Base-by-base conservation (phyloP, 2,329 filamentous ascomycete genomes). In the Claviceps africana region DNA sequence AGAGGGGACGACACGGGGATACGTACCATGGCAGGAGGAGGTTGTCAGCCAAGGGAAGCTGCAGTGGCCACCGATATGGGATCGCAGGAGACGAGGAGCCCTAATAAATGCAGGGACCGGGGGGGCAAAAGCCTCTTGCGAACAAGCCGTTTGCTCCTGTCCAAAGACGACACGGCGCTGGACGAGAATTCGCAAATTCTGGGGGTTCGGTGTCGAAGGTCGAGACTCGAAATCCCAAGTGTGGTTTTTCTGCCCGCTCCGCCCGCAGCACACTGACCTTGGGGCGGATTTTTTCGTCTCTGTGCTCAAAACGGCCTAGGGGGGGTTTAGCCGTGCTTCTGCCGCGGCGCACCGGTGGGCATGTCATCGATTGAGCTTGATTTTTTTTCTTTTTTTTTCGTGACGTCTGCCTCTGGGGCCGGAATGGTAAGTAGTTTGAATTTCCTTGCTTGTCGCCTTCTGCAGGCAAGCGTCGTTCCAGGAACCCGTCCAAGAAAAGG, bases 1-100 rank as follows among this genome's bases (percentile, higher is more conserved):
- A n/a, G n/a, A n/a, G n/a, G n/a, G n/a, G 55, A 17, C n/a, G 30
- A 47, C 44, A 31, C 13, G 31, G 48, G 48, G 17, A 53, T 47
- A 53, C 56, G 53, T 64, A 65, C 63, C 63, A 65, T 65, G 60
- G 52, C 63, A 57, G 57, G 25, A 48, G 37, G 48, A 15, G 11
- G 13, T 31, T 33, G 40, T 43, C 54, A 53, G 21, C 40, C 40
- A 15, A 25, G 2, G 40, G 11, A 8, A 17, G 21, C 15, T 43
- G 40, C 19, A 25, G 40, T 11, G 21, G 3, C 39, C 22, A 10
- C n/a, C 39, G 2, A n/a, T n/a, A n/a, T n/a, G n/a, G 21, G 11
- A 42, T 42, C 19, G 21, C 40, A 8, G 13, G 4, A 2, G 13
- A n/a, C 28, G 13, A 8, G 31, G 9, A 7, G 31, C 31, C 31